Evolutionary conservation across 768 basidiomycete genomes (phyloP), one percentile per base, ranked within the genome.

Genomic region (Suillus luteus): DNA sequence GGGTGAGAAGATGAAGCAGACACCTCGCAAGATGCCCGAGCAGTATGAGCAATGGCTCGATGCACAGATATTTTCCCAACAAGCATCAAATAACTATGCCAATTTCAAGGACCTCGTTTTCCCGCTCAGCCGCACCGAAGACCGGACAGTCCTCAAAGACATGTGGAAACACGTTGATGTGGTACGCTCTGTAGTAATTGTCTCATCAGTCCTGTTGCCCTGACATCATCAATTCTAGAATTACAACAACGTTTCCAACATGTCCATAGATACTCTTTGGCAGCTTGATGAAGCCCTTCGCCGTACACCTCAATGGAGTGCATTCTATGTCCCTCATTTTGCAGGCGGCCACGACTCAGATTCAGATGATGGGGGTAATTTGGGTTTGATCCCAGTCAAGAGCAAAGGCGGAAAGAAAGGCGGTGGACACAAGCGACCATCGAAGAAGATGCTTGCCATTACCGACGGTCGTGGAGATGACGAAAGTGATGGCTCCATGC

Each of bases 31-130:
- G 54, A 86, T 86, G 80, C 85, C 89, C 5, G 82, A 85, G 59
- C 81, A 81, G 46, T 90, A 86, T 65, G 83, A 88, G 62, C 69
- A 70, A 57, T 94, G 91, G 90, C 71, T 85, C 1, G 87, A 91
- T 65, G 90, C 91, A 4, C 86, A 90, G 68, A 71, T 85, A 55
- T 79, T 79, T 64, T 93, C 92, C 0, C 78, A 79, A 59, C 76
- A 81, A 65, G 91, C 89, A 17, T 82, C 87, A 1, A 77, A 81
- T 54, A 72, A 77, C 58, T 80, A 78, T 54, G 75, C 77, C 19
- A 83, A 75, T 65, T 87, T 83, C 71, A 82, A 87, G 69, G 82
- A 86, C 64, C 68, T 83, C 22, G 80, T 90, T 40, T 82, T 74
- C 66, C 91, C 91, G 5, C 70, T 92, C 46, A 80, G 82, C 59